Evolutionary conservation across 345 rosid genomes (phyloP).

Genomic region (Bruguiera parviflora): DNA sequence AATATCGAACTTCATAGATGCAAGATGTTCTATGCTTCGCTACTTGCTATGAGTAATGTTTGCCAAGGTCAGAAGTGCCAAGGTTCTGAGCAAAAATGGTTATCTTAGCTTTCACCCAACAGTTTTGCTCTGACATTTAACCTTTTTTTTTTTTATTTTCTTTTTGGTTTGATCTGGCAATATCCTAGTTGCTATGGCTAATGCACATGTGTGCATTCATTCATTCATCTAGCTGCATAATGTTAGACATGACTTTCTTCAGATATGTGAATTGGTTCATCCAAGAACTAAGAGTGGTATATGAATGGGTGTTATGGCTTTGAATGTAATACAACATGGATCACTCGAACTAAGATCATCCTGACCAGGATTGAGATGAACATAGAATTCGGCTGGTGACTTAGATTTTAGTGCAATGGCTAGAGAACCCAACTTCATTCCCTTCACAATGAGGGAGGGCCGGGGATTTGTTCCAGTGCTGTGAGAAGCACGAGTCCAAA

Average conservation of each 20-base stretch:
- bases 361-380: not conserved
- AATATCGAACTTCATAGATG: no score
- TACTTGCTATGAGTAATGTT: no score
- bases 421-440: not conserved
- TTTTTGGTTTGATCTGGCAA: no score
- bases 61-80: no score
- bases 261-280: not conserved
- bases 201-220: not conserved
- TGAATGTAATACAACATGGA: not conserved
- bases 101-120: no score
- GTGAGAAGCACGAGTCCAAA: no score
- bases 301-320: not conserved
- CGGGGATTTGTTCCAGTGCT: conserved; percentile 11
- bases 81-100: no score
- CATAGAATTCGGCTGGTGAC: conserved; percentile 5
- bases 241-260: not conserved
- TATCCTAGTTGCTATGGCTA: no score
- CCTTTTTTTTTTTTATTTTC: no score
- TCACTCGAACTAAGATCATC: not conserved
- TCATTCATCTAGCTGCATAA: not conserved
- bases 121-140: no score
- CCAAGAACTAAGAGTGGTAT: not conserved
- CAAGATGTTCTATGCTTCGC: no score
- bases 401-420: conserved; percentile 9
- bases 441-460: not conserved